These are phyloP conservation scores for Wallacemonas sp. DNA, from an alignment of 208 protist species.

Conservation along the genomic window DNA sequence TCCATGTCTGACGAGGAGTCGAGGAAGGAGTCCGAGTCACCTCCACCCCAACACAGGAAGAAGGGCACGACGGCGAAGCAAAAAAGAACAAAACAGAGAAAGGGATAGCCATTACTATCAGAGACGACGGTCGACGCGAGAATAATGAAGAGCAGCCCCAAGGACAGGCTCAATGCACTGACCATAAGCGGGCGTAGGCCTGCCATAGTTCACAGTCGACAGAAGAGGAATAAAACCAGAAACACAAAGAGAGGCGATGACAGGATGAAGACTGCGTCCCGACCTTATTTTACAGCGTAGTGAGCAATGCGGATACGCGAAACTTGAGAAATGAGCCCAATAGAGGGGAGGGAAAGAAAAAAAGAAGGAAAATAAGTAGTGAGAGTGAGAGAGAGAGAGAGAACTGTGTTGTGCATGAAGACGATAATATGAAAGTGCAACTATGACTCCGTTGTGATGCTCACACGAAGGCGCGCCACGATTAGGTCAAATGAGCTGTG, in stretches of 20 bases:
- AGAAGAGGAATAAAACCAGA: not conserved
- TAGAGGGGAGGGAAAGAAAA: not conserved
- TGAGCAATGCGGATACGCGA: not conserved
- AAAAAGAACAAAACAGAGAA: constrained; percentile 56
- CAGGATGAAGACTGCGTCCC: too few species aligned
- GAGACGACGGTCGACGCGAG: constrained; percentile 51
- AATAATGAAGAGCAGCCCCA: constrained; percentile 57
- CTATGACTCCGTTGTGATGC: too few species aligned
- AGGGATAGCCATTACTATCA: constrained; percentile 47
- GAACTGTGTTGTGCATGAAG: too few species aligned
- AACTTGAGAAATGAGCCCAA: not conserved
- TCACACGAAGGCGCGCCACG: too few species aligned
- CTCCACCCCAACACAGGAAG: constrained; percentile 44
- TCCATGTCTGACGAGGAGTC: constrained; percentile 17
- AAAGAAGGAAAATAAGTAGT: constrained; percentile 1
- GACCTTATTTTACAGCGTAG: too few species aligned
- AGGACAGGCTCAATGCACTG: constrained; percentile 52
- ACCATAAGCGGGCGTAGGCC: constrained; percentile 47
- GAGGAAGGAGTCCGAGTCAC: constrained; percentile 18
- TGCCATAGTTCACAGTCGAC: constrained; percentile 24
- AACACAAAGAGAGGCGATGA: too few species aligned
- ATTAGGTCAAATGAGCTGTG: too few species aligned
- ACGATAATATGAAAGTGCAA: too few species aligned
- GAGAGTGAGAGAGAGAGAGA: not conserved
- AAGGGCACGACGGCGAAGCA: constrained; percentile 58